phyloP scores from a whole-genome alignment of 805 yeast genomes.

The Zygosaccharomyces rouxii region DNA sequence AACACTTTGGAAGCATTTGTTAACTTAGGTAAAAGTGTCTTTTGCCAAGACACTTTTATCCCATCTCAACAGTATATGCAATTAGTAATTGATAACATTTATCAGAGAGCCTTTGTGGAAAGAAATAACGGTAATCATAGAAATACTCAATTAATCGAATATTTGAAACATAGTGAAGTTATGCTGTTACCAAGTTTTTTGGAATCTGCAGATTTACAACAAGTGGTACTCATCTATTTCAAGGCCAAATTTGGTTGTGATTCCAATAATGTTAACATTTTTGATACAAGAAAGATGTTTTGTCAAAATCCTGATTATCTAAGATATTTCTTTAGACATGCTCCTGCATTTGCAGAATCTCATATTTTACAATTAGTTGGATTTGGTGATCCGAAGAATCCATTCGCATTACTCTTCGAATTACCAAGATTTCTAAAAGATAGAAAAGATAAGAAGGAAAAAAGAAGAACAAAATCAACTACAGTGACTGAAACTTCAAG shows the following conservation, averaged over 20 bases:
- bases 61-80: slow-evolving; percentile 76
- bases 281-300: slow-evolving; percentile 43
- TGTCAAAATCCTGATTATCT: slow-evolving; percentile 37
- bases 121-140: slow-evolving; percentile 29
- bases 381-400: slow-evolving; percentile 69
- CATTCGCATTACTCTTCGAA: slow-evolving; percentile 70
- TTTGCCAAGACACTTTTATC: slow-evolving; percentile 77
- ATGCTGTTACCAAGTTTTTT: slow-evolving; percentile 56
- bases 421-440: slow-evolving; percentile 69
- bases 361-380: slow-evolving; percentile 73
- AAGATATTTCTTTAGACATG: slow-evolving; percentile 72
- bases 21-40: slow-evolving; percentile 72
- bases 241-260: slow-evolving; percentile 61
- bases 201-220: slow-evolving; percentile 50
- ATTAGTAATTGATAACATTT: slow-evolving; percentile 74
- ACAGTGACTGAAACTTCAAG: slow-evolving; percentile 10
- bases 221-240: slow-evolving; percentile 60
- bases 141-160: slow-evolving; percentile 34
- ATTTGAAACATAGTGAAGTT: slow-evolving; percentile 57
- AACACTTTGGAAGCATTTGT: slow-evolving; percentile 67
- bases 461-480: slow-evolving; percentile 39
- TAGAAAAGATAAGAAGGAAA: slow-evolving; percentile 66
- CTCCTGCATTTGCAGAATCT: slow-evolving; percentile 70
- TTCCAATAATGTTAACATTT: slow-evolving; percentile 58
- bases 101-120: slow-evolving; percentile 46